Percentiles rank a stretch among this genome's conserved stretches.
These are phyloP conservation scores for Pseudocercospora vitis DNA, from an alignment of 2,329 filamentous ascomycete species.

Conservation along the genomic window DNA sequence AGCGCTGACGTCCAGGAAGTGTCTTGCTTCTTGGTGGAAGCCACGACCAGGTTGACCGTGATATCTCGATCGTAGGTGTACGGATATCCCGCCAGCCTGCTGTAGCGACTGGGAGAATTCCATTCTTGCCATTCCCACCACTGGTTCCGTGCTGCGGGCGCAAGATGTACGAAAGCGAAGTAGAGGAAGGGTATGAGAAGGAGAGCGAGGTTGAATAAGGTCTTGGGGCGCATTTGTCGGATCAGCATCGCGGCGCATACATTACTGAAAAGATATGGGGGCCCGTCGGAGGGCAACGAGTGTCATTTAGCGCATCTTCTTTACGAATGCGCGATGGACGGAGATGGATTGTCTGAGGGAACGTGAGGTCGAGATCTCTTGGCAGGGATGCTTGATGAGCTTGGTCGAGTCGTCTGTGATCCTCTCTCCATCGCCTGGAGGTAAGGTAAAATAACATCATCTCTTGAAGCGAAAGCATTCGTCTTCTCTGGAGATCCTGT, in stretches of 20 bases:
- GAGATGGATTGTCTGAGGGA: not conserved
- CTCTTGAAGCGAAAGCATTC: too few species aligned
- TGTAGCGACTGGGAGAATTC: not conserved
- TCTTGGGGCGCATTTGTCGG: slow-evolving; percentile 1
- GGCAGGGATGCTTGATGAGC: not conserved
- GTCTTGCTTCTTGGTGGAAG: slow-evolving; percentile 21
- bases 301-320: slow-evolving; percentile 1
- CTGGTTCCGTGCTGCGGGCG: slow-evolving; percentile 10
- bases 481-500: too few species aligned
- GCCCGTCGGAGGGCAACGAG: not conserved
- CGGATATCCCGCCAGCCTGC: not conserved
- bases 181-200: slow-evolving; percentile 8
- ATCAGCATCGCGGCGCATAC: not conserved
- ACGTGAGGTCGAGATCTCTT: not conserved
- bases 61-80: slow-evolving; percentile 6
- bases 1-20: slow-evolving; percentile 24
- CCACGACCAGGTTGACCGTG: slow-evolving; percentile 23
- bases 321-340: not conserved
- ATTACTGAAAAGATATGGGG: not conserved
- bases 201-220: slow-evolving; percentile 1
- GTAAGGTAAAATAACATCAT: too few species aligned
- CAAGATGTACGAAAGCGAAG: slow-evolving; percentile 7
- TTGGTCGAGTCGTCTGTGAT: not conserved
- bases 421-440: not conserved
- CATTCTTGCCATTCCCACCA: slow-evolving; percentile 2